Base-by-base conservation (phyloP, 2,329 filamentous ascomycete genomes). In the Xylaria hypoxylon region DNA sequence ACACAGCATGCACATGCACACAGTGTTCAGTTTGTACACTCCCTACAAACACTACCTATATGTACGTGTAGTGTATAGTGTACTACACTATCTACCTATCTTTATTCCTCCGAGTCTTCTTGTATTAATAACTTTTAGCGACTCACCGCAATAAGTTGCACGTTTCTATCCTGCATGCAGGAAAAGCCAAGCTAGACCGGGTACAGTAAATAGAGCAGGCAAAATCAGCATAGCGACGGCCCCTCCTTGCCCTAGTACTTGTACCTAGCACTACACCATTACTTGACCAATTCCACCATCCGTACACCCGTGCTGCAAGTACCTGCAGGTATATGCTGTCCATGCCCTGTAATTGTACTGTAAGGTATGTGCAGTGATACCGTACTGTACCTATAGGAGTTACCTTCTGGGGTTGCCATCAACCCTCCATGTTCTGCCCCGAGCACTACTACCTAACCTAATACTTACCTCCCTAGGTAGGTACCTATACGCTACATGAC, bases 141-240 rank as follows among this genome's bases (percentile, higher is more conserved):
- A 63, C 61, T 67, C 65, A 67, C 61, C 61, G 61, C 56, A 67
- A 64, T 38, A 53, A 57, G 50, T 47, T 45, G 33, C 60, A 64
- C 65, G 57, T 60, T 50, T 48, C 51, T 38, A 47, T 51, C 42
- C 53, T 19, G 40, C 38, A 52, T 67, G 52, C 64, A 31, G 47
- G 45, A 33, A 51, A 42, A 51, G 26, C 51, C 51, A 51, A 51
- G 45, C 44, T 33, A 7, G 44, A 31, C 62, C 40, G 42, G 50
- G 62, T 48, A 64, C 31, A 38, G 45, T 19, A 19, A 51, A 6
- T 47, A 4, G 4, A 47, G 28, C 28, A 31, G 28, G 28, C 28
- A 31, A 28, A 38, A 47, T 38, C 45, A 26, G 45, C 45, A 52
- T 52, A 45, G 61, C 15, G n/a, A 35, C 26, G 22, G 52, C 60